A percentile compares a stretch with the other conserved stretches of the same genome.
These are phyloP conservation scores for Hansenula sp. DNA, from an alignment of 1,139 yeast genomes.

Conservation along the genomic window DNA sequence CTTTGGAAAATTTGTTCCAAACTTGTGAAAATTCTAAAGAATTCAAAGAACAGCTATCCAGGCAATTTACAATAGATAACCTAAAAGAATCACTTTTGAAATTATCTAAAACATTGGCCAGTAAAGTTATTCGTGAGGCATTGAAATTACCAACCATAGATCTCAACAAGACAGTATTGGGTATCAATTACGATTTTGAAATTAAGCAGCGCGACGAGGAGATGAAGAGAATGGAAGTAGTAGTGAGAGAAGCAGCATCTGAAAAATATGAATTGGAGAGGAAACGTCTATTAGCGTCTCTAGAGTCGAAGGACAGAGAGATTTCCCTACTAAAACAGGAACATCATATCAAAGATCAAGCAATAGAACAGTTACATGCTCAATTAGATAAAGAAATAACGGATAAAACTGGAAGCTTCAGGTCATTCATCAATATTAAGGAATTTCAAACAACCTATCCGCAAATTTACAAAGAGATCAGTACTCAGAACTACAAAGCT, in stretches of 20 bases:
- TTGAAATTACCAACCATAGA: background rate
- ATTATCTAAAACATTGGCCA: slow-evolving; percentile 2
- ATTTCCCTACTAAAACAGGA: background rate
- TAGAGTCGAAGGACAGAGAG: background rate
- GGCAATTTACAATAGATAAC: background rate
- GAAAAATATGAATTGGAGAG: background rate
- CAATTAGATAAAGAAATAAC: background rate
- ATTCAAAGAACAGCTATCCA: background rate
- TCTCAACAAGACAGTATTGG: background rate
- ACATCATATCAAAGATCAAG: background rate
- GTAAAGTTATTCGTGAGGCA: slow-evolving; percentile 2
- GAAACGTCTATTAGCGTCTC: background rate
- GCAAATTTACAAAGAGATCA: background rate
- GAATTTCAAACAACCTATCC: slow-evolving; percentile 5
- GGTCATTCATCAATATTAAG: background rate
- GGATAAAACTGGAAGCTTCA: background rate
- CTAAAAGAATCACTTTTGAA: slow-evolving; percentile 5
- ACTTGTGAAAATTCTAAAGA: background rate
- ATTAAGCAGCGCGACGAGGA: background rate
- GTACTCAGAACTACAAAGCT: slow-evolving; percentile 2
- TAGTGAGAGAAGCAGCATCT: background rate
- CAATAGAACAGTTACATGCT: background rate
- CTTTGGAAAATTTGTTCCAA: background rate
- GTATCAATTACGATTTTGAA: background rate
- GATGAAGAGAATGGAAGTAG: background rate